phyloP scores from a whole-genome alignment of 2,329 filamentous ascomycete species.

The Botrytis elliptica region DNA sequence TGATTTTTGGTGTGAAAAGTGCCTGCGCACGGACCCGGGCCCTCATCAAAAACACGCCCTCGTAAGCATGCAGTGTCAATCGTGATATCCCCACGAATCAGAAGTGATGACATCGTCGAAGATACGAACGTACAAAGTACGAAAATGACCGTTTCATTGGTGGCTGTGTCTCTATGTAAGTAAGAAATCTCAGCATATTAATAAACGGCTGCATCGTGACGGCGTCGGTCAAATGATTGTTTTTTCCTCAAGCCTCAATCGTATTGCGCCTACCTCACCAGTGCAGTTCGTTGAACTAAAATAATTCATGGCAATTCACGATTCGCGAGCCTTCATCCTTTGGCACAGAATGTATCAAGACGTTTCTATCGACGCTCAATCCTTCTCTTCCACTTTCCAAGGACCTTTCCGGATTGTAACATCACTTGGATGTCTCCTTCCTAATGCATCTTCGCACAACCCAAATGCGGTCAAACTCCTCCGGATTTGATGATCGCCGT shows the following conservation, averaged over 20 bases:
- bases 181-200: background rate
- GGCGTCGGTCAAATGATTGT: background rate
- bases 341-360: background rate
- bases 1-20: too few species aligned
- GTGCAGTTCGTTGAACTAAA: background rate
- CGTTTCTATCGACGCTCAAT: background rate
- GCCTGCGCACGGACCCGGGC: too few species aligned
- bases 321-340: background rate
- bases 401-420: background rate
- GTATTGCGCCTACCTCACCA: background rate
- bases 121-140: background rate
- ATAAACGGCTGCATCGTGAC: slow-evolving; percentile 1
- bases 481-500: slow-evolving; percentile 1
- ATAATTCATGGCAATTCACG: background rate
- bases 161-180: slow-evolving; percentile 1
- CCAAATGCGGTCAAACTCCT: slow-evolving; percentile 3
- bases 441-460: background rate
- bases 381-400: background rate
- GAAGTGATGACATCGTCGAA: background rate
- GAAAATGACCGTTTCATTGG: background rate
- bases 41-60: too few species aligned
- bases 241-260: background rate
- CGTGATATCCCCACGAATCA: slow-evolving; percentile 10
- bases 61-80: slow-evolving; percentile 4
- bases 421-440: slow-evolving; percentile 2